These are phyloP conservation scores for Eucalyptus pumila DNA, from an alignment of 345 rosid genomes.

Conservation along the genomic window DNA sequence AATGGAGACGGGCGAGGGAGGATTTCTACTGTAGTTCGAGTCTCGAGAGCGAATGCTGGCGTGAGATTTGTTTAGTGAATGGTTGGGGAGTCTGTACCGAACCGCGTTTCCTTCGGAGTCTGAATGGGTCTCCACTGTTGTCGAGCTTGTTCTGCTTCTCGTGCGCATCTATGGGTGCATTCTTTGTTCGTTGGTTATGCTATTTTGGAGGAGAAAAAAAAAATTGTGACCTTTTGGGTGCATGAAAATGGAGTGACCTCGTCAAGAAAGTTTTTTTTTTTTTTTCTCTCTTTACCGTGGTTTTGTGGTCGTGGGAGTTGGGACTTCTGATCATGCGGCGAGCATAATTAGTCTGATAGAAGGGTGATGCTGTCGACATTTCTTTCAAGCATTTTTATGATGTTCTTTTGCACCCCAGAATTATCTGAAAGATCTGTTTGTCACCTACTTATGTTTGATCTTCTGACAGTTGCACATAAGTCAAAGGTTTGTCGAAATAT, in stretches of 20 bases:
- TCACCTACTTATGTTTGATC: neutral
- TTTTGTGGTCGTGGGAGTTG: neutral
- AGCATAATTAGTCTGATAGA: neutral
- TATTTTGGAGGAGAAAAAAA: neutral
- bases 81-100: neutral
- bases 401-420: neutral
- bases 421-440: neutral
- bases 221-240: neutral
- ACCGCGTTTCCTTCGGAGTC: neutral
- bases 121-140: neutral
- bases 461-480: neutral
- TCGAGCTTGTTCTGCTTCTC: neutral
- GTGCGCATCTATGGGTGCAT: neutral
- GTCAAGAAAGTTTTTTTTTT: neutral
- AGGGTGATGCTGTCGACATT: neutral
- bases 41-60: neutral
- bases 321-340: neutral
- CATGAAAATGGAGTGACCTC: neutral
- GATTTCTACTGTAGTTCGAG: neutral
- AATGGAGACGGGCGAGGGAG: neutral
- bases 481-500: neutral
- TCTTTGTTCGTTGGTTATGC: neutral
- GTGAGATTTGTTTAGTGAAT: neutral
- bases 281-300: neutral
- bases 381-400: neutral